Percentiles rank a stretch among this genome's conserved stretches.
Conservation (phyloP, 108 stramenopile genomes). For the Pseudonitzschia multistriata region DNA sequence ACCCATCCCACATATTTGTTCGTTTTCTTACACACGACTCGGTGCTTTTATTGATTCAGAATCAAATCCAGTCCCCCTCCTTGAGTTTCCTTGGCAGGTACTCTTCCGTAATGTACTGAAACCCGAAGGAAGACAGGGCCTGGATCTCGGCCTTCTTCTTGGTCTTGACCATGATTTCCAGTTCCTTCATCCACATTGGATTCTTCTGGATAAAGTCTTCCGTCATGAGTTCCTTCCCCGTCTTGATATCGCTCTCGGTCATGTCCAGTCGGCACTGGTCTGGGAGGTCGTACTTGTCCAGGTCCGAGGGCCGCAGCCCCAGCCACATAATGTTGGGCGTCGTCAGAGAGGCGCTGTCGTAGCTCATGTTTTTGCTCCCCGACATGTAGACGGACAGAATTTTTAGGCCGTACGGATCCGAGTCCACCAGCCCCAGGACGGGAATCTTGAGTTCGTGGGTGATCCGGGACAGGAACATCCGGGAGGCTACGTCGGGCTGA, state of each 20-base stretch:
- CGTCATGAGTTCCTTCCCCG: conserved; percentile 91
- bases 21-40: too few species aligned
- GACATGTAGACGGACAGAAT: conserved; percentile 95
- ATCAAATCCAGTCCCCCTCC: conserved; percentile 94
- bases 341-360: conserved; percentile 92
- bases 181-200: conserved; percentile 93
- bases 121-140: conserved; percentile 93
- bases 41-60: too few species aligned
- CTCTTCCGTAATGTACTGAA: conserved; percentile 95
- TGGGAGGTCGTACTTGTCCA: conserved; percentile 74
- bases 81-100: conserved; percentile 92
- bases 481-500: conserved; percentile 93
- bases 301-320: conserved; percentile 91
- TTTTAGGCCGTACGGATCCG: conserved; percentile 97
- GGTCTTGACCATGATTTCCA: conserved; percentile 93
- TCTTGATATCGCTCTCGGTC: conserved; percentile 97
- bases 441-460: conserved; percentile 90
- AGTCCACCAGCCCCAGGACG: conserved; percentile 94
- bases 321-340: conserved; percentile 95
- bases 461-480: conserved; percentile 83
- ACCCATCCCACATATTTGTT: too few species aligned
- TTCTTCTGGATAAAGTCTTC: conserved; percentile 96
- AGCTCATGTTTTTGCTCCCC: conserved; percentile 94
- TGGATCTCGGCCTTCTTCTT: conserved; percentile 99
- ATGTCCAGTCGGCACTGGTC: conserved; percentile 95